Evolutionary conservation across 192 early-diverging fungal species (phyloP).

Genomic region (Mortierella antarctica): DNA sequence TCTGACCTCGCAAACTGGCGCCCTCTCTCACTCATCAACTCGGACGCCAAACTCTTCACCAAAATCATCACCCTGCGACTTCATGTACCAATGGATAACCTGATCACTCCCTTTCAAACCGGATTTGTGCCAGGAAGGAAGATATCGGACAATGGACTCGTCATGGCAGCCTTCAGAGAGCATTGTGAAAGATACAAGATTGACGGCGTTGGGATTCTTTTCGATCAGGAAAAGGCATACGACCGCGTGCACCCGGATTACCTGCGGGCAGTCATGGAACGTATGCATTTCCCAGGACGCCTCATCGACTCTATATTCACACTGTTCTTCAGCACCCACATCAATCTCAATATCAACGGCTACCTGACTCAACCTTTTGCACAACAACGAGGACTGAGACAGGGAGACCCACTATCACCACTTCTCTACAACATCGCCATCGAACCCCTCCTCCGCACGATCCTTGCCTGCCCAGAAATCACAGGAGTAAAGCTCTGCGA

Average conservation of each 20-base stretch:
- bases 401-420: slow-evolving; percentile 42
- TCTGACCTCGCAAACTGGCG: slow-evolving; percentile 25
- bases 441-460: slow-evolving; percentile 29
- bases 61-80: too few species aligned
- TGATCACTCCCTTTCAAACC: slow-evolving; percentile 15
- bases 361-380: not conserved
- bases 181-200: not conserved
- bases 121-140: slow-evolving; percentile 4
- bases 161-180: not conserved
- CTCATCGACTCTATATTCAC: not conserved
- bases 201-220: not conserved
- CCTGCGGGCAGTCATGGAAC: not conserved
- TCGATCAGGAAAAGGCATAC: slow-evolving; percentile 49
- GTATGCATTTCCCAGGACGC: not conserved
- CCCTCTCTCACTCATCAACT: slow-evolving; percentile 24
- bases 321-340: slow-evolving; percentile 29
- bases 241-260: slow-evolving; percentile 38
- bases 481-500: too few species aligned
- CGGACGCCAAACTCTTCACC: slow-evolving; percentile 11
- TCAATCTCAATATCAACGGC: slow-evolving; percentile 28
- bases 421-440: slow-evolving; percentile 39
- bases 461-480: not conserved
- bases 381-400: slow-evolving; percentile 15
- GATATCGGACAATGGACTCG: slow-evolving; percentile 17
- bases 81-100: not conserved